These are phyloP conservation scores for Aethionema arabicum DNA, from an alignment of 345 rosid genomes.

Conservation along the genomic window DNA sequence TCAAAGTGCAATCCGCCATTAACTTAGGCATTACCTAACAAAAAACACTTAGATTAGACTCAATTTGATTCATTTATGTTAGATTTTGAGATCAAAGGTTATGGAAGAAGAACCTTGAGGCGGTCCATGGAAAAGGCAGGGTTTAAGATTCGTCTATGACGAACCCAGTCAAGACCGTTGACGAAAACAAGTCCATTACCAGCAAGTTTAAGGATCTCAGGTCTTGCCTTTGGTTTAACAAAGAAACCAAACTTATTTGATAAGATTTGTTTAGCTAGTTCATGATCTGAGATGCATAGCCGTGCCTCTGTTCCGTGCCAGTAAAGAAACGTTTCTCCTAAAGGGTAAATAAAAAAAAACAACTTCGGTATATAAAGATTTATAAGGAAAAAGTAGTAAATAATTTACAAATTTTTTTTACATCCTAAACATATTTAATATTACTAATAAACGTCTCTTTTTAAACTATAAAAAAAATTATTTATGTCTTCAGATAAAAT, in stretches of 20 bases:
- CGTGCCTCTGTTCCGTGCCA: slow-evolving; percentile 50
- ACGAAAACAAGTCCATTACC: slow-evolving; percentile 44
- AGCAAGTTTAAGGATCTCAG: slow-evolving; percentile 18
- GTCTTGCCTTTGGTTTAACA: slow-evolving; percentile 32
- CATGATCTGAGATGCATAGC: slow-evolving; percentile 42
- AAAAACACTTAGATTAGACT: not conserved
- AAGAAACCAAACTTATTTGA: slow-evolving; percentile 45
- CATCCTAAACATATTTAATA: too few relatives aligned
- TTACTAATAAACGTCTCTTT: too few relatives aligned
- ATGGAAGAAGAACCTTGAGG: slow-evolving; percentile 40
- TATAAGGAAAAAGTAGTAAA: too few relatives aligned
- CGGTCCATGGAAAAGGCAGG: slow-evolving; percentile 52
- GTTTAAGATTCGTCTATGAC: slow-evolving; percentile 42
- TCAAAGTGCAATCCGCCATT: slow-evolving; percentile 35
- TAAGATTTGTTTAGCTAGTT: slow-evolving; percentile 42
- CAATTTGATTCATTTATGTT: too few relatives aligned
- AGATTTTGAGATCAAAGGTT: too few relatives aligned
- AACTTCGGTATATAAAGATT: too few relatives aligned
- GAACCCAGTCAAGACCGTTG: slow-evolving; percentile 44
- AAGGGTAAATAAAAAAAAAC: too few relatives aligned
- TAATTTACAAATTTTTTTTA: too few relatives aligned
- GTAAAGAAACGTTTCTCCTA: slow-evolving; percentile 47
- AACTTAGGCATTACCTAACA: slow-evolving; percentile 36
- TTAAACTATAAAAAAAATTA: too few relatives aligned
- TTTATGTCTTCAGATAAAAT: too few relatives aligned